phyloP scores from a whole-genome alignment of 1,139 yeast species.

The Diutina mesorugosa region DNA sequence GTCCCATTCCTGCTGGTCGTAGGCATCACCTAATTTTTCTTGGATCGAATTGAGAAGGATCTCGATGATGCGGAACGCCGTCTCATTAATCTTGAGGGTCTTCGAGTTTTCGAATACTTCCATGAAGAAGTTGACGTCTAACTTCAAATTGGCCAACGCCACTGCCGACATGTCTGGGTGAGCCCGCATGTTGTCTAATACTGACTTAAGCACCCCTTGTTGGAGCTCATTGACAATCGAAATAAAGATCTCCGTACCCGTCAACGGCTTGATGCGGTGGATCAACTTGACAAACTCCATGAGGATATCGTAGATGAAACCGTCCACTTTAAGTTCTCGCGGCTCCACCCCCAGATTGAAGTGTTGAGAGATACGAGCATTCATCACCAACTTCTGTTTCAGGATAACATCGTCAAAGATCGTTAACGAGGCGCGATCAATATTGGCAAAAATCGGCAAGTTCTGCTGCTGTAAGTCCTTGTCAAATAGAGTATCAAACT shows the following conservation, averaged over 20 bases:
- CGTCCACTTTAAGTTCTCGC: slow-evolving; percentile 15
- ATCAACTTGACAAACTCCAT: slow-evolving; percentile 31
- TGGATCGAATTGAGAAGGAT: neutral
- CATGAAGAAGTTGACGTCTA: slow-evolving; percentile 27
- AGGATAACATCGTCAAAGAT: slow-evolving; percentile 29
- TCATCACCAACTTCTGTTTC: slow-evolving; percentile 25
- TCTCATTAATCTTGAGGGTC: slow-evolving; percentile 22
- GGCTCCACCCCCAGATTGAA: slow-evolving; percentile 10
- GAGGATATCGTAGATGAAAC: slow-evolving; percentile 26
- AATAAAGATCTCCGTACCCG: slow-evolving; percentile 23
- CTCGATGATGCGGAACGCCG: slow-evolving; percentile 2
- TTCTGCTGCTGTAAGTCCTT: slow-evolving; percentile 26
- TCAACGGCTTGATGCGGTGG: slow-evolving; percentile 28
- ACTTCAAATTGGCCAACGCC: slow-evolving; percentile 10
- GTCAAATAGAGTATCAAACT: slow-evolving; percentile 23
- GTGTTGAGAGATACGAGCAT: slow-evolving; percentile 13
- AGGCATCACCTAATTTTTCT: neutral
- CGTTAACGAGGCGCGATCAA: slow-evolving; percentile 29
- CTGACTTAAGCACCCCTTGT: slow-evolving; percentile 19
- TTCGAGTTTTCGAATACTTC: slow-evolving; percentile 28
- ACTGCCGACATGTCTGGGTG: slow-evolving; percentile 8
- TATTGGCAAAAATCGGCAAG: slow-evolving; percentile 28
- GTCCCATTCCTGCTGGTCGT: neutral
- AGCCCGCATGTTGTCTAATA: slow-evolving; percentile 17
- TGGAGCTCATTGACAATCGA: slow-evolving; percentile 29